Conservation (phyloP, 179 eudicot species). For the Amaranthus tricolor region DNA sequence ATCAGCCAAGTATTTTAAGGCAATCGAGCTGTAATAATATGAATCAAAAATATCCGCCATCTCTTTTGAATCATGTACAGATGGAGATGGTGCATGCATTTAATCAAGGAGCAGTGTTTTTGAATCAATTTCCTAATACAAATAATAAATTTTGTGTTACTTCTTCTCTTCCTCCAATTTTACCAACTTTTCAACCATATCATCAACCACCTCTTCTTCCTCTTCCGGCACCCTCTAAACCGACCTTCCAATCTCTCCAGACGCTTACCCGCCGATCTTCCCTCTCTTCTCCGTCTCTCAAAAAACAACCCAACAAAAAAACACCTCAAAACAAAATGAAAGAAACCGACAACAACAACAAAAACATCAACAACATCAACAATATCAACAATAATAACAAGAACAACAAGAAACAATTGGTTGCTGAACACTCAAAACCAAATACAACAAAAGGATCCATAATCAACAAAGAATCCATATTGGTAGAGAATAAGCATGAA, state of each 20-base stretch:
- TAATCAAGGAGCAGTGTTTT: slow-evolving; percentile 14
- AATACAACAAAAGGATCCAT: neutral
- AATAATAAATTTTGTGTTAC: neutral
- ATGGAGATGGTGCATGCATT: slow-evolving; percentile 14
- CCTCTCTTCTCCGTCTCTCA: neutral
- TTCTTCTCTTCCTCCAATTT: slow-evolving; percentile 4
- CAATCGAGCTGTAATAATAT: neutral
- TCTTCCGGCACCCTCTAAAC: slow-evolving; percentile 15
- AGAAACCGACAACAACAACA: neutral
- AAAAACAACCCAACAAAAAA: slow-evolving; percentile 2
- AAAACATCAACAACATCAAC: neutral
- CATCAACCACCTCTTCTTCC: slow-evolving; percentile 39
- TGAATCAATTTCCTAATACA: slow-evolving; percentile 6
- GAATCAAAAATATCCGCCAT: neutral
- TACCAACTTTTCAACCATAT: slow-evolving; percentile 1
- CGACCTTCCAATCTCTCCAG: slow-evolving; percentile 7
- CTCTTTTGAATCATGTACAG: neutral
- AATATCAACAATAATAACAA: neutral
- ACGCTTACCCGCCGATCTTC: neutral
- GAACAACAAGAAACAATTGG: neutral
- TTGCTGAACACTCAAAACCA: neutral
- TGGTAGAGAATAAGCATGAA: neutral
- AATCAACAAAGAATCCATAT: too few relatives aligned
- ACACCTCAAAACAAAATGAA: neutral
- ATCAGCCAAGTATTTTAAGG: neutral